Percentiles rank a stretch among this genome's conserved stretches.
Evolutionary conservation across 2,329 filamentous ascomycete genomes (phyloP).

Genomic region (Aspergillus pseudoglaucus): DNA sequence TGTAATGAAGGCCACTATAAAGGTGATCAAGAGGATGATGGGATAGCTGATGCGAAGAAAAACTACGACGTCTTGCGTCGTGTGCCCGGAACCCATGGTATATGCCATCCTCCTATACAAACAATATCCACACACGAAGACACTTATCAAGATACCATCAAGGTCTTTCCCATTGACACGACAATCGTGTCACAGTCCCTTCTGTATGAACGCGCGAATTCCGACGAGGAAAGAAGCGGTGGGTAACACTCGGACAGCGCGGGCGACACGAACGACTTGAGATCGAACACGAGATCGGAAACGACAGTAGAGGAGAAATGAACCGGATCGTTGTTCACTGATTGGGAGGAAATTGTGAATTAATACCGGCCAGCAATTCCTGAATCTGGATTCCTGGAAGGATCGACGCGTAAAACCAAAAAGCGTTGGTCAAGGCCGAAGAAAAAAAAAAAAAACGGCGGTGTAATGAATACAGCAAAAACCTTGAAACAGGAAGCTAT

Average conservation of each 20-base stretch:
- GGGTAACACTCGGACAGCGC: neutral
- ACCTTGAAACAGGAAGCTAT: neutral
- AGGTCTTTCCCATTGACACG: conserved; percentile 29
- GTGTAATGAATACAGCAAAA: conserved; percentile 1
- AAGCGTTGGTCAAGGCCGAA: neutral
- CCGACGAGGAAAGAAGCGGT: neutral
- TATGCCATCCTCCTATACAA: conserved; percentile 15
- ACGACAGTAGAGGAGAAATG: conserved; percentile 2
- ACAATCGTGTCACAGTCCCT: too few species aligned
- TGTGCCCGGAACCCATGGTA: conserved; percentile 31
- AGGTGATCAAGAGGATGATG: conserved; percentile 58
- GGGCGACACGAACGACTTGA: conserved; percentile 1
- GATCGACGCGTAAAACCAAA: neutral
- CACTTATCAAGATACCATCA: conserved; percentile 14
- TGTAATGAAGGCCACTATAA: conserved; percentile 55
- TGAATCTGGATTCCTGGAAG: too few species aligned
- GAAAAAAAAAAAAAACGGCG: conserved; percentile 6
- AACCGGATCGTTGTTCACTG: too few species aligned
- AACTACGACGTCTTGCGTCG: conserved; percentile 39
- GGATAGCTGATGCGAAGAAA: conserved; percentile 55
- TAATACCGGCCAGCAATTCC: too few species aligned
- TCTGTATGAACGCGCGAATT: too few species aligned
- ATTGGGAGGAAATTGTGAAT: too few species aligned
- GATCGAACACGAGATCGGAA: neutral
- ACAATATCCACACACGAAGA: conserved; percentile 9